Evolutionary conservation across 2,329 filamentous ascomycete species (phyloP).

Genomic region (Venturia nashicola): DNA sequence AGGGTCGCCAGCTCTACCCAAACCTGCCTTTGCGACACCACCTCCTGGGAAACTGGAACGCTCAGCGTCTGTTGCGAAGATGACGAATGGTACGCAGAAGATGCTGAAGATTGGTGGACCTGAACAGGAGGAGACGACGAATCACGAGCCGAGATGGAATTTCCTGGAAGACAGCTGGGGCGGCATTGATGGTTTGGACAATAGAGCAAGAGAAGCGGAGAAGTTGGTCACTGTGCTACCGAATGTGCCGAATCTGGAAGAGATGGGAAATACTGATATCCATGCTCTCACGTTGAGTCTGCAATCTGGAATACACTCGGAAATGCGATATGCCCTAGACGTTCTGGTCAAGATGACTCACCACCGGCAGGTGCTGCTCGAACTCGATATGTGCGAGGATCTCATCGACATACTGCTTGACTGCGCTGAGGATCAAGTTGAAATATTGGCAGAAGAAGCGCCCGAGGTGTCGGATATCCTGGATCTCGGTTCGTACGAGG

Average conservation of each 20-base stretch:
- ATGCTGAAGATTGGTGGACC: background rate
- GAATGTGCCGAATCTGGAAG: slow-evolving; percentile 58
- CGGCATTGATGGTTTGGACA: background rate
- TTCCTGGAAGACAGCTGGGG: slow-evolving; percentile 2
- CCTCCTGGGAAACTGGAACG: slow-evolving; percentile 16
- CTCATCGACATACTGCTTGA: slow-evolving; percentile 79
- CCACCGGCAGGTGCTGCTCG: slow-evolving; percentile 49
- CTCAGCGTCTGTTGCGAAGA: background rate
- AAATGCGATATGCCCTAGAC: slow-evolving; percentile 83
- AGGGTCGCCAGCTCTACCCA: slow-evolving; percentile 19
- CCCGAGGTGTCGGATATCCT: slow-evolving; percentile 80
- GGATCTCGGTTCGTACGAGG: slow-evolving; percentile 73
- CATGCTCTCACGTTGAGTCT: slow-evolving; percentile 80
- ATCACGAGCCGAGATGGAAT: background rate
- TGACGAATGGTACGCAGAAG: slow-evolving; percentile 3
- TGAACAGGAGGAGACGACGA: slow-evolving; percentile 7
- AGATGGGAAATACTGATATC: slow-evolving; percentile 82
- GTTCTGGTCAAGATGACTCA: slow-evolving; percentile 63
- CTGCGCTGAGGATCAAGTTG: slow-evolving; percentile 79
- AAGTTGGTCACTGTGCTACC: slow-evolving; percentile 29
- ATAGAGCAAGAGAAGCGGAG: background rate
- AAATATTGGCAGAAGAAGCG: slow-evolving; percentile 71
- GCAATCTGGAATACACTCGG: slow-evolving; percentile 77
- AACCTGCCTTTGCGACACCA: slow-evolving; percentile 16
- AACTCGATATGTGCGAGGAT: slow-evolving; percentile 70